Percentiles rank a stretch among this genome's conserved stretches.
Conservation (phyloP, 495 filamentous ascomycete genomes). For the Daldinia concentrica region DNA sequence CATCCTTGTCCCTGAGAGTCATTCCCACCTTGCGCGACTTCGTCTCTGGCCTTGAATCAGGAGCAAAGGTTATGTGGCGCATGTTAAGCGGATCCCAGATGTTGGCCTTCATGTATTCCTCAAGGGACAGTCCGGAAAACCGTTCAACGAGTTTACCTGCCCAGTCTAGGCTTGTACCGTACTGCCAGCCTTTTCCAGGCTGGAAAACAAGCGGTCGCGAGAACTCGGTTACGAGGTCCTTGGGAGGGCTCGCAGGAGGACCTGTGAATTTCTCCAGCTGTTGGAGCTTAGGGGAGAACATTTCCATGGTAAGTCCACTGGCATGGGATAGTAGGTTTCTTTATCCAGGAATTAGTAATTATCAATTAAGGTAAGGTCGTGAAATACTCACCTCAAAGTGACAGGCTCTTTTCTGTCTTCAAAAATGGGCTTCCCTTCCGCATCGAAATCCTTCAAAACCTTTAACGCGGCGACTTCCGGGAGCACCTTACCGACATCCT, state of each 20-base stretch:
- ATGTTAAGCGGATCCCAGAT: conserved; percentile 40
- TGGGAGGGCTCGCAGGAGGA: conserved; percentile 30
- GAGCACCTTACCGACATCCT: conserved; percentile 42
- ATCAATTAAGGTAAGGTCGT: conserved; percentile 6
- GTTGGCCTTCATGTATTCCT: conserved; percentile 43
- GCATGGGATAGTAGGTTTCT: conserved; percentile 40
- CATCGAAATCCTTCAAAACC: conserved; percentile 38
- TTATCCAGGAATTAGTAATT: conserved; percentile 32
- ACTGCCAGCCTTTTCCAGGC: conserved; percentile 48
- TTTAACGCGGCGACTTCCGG: conserved; percentile 44
- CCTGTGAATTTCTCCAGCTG: conserved; percentile 34
- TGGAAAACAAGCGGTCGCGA: conserved; percentile 48
- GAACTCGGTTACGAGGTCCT: conserved; percentile 45
- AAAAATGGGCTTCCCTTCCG: conserved; percentile 32
- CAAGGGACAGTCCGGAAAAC: conserved; percentile 39
- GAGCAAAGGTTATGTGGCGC: conserved; percentile 47
- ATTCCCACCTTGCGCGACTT: conserved; percentile 31
- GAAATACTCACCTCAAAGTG: conserved; percentile 40
- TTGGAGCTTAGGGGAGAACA: conserved; percentile 30
- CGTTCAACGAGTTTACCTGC: conserved; percentile 46
- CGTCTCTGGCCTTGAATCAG: conserved; percentile 43
- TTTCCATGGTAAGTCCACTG: conserved; percentile 31
- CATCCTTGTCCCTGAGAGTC: conserved; percentile 30
- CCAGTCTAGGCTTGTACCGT: conserved; percentile 48
- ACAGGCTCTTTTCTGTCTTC: conserved; percentile 35